A percentile compares a stretch with the other conserved stretches of the same genome.
These are phyloP conservation scores for Cubamyces lactineus DNA, from an alignment of 768 basidiomycete species.

Conservation along the genomic window DNA sequence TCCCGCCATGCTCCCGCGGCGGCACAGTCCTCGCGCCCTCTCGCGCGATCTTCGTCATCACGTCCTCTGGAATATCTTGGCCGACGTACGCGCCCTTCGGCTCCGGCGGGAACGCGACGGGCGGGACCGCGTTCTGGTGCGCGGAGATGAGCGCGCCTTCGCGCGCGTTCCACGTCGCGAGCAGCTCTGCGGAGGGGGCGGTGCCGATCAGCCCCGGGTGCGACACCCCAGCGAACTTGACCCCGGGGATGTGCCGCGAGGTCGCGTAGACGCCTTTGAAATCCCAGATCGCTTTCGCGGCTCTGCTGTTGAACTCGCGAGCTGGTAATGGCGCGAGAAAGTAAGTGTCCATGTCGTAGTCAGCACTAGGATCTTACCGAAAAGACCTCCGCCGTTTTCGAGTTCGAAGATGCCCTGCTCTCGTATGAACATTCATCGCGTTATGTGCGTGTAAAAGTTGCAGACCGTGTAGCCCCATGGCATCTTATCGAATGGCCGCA, in stretches of 20 bases:
- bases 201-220: conserved; percentile 81
- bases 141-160: conserved; percentile 65
- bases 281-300: conserved; percentile 83
- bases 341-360: not conserved
- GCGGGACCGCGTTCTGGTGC: conserved; percentile 54
- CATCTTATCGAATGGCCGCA: conserved; percentile 71
- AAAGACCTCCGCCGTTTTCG: conserved; percentile 72
- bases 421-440: not conserved
- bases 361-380: conserved; percentile 44
- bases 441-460: not conserved
- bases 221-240: conserved; percentile 76
- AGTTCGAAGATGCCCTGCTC: conserved; percentile 72
- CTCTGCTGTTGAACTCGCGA: conserved; percentile 67
- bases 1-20: conserved; percentile 80
- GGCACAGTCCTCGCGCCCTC: conserved; percentile 80
- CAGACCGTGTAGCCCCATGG: conserved; percentile 79
- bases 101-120: conserved; percentile 69
- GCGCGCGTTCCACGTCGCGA: conserved; percentile 75
- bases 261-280: conserved; percentile 73
- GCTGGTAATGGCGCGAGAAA: conserved; percentile 39
- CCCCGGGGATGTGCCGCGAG: conserved; percentile 78
- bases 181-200: conserved; percentile 71
- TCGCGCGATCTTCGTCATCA: conserved; percentile 54
- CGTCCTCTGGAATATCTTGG: conserved; percentile 54
- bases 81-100: conserved; percentile 67